Conservation (phyloP, 1,284 basidiomycete genomes). For the Boletus sp. region DNA sequence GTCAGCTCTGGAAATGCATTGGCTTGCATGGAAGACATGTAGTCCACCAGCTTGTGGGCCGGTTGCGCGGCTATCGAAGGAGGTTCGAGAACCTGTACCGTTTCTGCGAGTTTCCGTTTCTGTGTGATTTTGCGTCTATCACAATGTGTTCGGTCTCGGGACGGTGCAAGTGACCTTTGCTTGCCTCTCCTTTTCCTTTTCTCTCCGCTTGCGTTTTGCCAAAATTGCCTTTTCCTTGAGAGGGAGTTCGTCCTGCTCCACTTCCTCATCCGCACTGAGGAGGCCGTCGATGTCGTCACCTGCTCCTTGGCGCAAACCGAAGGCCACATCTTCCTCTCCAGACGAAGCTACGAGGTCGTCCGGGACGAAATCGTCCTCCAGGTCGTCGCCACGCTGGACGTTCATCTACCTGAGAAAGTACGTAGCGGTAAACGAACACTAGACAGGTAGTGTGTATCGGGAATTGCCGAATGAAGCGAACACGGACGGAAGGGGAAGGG, state of each 20-base stretch:
- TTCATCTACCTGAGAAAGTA: slow-evolving; percentile 29
- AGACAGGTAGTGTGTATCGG: no score
- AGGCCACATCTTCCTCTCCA: slow-evolving; percentile 47
- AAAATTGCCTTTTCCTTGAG: slow-evolving; percentile 29
- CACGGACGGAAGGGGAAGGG: slow-evolving; percentile 15
- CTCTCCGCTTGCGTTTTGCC: slow-evolving; percentile 65
- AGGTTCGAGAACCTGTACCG: slow-evolving; percentile 37
- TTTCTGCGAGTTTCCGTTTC: slow-evolving; percentile 61
- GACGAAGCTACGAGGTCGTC: slow-evolving; percentile 66
- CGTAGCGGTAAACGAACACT: no score
- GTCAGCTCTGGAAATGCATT: slow-evolving; percentile 64
- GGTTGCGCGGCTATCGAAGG: slow-evolving; percentile 54
- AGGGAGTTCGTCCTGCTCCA: slow-evolving; percentile 33
- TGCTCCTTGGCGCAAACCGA: slow-evolving; percentile 38
- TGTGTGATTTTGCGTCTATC: slow-evolving; percentile 29
- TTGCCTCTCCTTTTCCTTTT: slow-evolving; percentile 66
- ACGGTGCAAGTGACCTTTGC: slow-evolving; percentile 46
- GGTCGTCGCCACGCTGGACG: slow-evolving; percentile 60
- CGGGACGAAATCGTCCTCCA: slow-evolving; percentile 74
- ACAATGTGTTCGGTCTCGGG: slow-evolving; percentile 12
- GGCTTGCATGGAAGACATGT: slow-evolving; percentile 57
- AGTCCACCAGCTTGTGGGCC: slow-evolving; percentile 53
- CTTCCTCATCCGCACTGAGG: slow-evolving; percentile 44
- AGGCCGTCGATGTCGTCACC: slow-evolving; percentile 39
- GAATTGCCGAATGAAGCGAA: not conserved